Evolutionary conservation across 148 eudicot species (phyloP), one percentile per base, ranked within the genome.

Genomic region (Bassia scoparia): DNA sequence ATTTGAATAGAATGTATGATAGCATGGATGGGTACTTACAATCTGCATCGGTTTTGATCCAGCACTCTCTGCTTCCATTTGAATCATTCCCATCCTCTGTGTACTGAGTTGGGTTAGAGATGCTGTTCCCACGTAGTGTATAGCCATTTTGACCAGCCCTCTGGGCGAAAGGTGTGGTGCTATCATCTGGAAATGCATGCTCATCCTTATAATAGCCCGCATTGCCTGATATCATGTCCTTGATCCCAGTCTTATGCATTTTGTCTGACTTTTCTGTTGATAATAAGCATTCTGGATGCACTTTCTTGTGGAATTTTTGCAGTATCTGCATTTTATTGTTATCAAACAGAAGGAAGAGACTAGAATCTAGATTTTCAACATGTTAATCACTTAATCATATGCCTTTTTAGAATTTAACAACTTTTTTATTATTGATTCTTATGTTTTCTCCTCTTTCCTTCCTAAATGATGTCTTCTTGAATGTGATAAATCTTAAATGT

Each of bases 31-130:
- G 16, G 24, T 77, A 84, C 94, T 86, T 86, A 89, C 97, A 89
- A 59, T 91, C 88, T 82, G 89, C 81, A 71, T 91, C 92, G 30
- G 90, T 86, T 80, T 89, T 91, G 81, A 89, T 88, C 95, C 92
- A 91, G 83, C 75, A 81, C 71, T 89, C 94, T 69, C 81, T 82
- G 84, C 83, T 87, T 54, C 78, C 87, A 73, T 63, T 69, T 62
- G 82, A 81, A 60, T 83, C 85, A 61, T 73, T 74, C 29, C 72
- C 78, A 33, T 67, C 56, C 24, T 78, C 38, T 75, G 76, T 70
- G 69, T 65, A 62, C 67, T 86, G 76, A 54, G 84, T 64, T 71
- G 75, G 72, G 76, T 58, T 79, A 44, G 73, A 72, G 50, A 70
- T 74, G 83, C 78, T 79, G 69, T 82, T 87, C 76, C 68, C 63